Base-by-base conservation (phyloP, 108 stramenopile genomes). In the Chaetoceros muelleri region DNA sequence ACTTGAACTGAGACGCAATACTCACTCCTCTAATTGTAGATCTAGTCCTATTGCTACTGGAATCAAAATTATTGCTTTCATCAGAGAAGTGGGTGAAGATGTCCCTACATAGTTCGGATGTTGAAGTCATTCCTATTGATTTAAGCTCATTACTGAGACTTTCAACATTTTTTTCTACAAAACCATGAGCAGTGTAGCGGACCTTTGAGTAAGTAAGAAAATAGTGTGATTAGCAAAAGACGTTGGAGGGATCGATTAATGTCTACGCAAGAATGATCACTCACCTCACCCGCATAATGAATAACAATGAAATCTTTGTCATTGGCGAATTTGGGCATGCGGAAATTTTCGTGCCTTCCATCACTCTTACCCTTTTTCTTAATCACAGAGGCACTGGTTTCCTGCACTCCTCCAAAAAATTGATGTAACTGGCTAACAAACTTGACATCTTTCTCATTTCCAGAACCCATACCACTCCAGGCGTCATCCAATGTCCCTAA, bases 241-340 rank as follows among this genome's bases (percentile, higher is more conserved):
- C 24, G 24, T 40, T 13, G 5, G 34, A 5, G 13, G 34, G 5
- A 40, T 40, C 13, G 5, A 13, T 10, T 13, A 40, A 40, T 40
- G 5, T 10, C 34, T 10, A 40, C 16, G n/a, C 24, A 10, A 10
- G 10, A 5, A 51, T 51, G 25, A 40, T 34, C 18, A 57, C 71
- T 55, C 46, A 95, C 95, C 58, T 87, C 80, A 46, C 96, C 96
- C 10, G 96, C 96, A 68, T 94, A 98, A 64, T 98, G 96, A 50
- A 74, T 64, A 24, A 98, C 76, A 52, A 89, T 85, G 58, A 98
- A 98, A 26, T 78, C 73, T 23, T 70, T 61, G 62, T 96, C 93
- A 29, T 73, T 74, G 30, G 87, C 87, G 63, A 97, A 94, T 46
- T 94, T 95, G 0, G 94, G 94, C 46, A 81, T 84, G 10, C 84